These are phyloP conservation scores for Phaffomyces thermotolerans DNA, from an alignment of 805 yeast genomes.

Conservation along the genomic window DNA sequence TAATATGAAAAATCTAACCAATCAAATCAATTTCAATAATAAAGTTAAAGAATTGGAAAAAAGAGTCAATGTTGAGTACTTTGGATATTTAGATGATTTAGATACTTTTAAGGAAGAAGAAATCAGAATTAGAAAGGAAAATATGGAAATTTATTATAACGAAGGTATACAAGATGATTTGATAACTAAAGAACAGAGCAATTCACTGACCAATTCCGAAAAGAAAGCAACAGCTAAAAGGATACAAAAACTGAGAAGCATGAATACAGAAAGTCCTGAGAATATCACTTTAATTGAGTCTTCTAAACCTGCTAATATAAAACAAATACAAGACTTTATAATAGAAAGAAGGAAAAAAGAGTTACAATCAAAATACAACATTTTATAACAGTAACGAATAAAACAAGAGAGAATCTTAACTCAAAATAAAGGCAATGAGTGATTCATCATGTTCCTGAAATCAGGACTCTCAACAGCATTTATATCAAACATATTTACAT, in stretches of 20 bases:
- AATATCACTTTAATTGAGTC: neutral
- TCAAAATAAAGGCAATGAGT: neutral
- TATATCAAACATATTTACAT: too few relatives aligned
- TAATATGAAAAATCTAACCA: conserved; percentile 12
- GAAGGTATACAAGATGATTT: neutral
- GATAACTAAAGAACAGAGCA: neutral
- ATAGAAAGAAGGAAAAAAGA: conserved; percentile 15
- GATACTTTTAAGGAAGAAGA: neutral
- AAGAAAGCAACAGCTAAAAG: conserved; percentile 20
- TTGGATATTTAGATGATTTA: conserved; percentile 34
- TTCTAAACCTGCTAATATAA: conserved; percentile 3
- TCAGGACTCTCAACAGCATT: too few relatives aligned
- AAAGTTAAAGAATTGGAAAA: conserved; percentile 20
- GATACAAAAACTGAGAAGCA: neutral
- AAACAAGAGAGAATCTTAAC: neutral
- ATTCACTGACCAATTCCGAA: conserved; percentile 25
- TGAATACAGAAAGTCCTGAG: neutral
- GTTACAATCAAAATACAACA: conserved; percentile 8
- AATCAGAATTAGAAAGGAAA: conserved; percentile 10
- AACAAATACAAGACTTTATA: conserved; percentile 11
- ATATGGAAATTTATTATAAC: neutral
- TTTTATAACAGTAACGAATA: neutral
- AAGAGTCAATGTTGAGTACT: conserved; percentile 32
- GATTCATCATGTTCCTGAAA: neutral
- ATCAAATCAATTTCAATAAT: conserved; percentile 11